Base-by-base conservation (phyloP, 2,329 filamentous ascomycete species). In the Ophiostoma himal-ulmi region DNA sequence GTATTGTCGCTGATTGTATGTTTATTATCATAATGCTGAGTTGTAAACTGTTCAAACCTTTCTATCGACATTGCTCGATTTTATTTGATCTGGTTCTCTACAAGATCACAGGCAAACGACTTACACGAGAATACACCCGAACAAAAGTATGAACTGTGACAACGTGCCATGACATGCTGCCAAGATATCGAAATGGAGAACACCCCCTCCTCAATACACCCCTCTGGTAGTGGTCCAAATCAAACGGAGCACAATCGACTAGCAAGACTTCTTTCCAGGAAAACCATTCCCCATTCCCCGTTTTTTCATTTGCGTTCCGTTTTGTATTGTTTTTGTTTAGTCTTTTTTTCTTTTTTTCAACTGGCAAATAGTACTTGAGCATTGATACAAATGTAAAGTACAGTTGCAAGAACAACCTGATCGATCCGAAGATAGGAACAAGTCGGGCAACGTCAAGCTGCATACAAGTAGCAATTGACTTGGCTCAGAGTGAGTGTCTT, bases 401-500 rank as follows among this genome's bases (percentile, higher is more conserved):
- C 30, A 30, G 30, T 30, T 30, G 1, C 30, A 30, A 30, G 30
- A 30, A 30, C 30, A 30, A 30, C 6, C 36, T 41, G 8, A 20
- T 62, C 5, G 54, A 62, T n/a, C 60, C 41, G 37, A 69, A 70
- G 71, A 72, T 72, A 72, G 70, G 71, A 66, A 71, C 71, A 72
- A 71, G 41, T 69, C 71, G 71, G 70, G 66, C 41, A 6, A 22
- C 13, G 1, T 7, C 36, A 54, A 36, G 41, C 37, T 22, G 36
- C 48, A 54, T 22, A 22, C 4, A 22, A 22, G 4, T 37, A 22
- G 22, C n/a, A 26, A 2, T 22, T 22, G 48, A 13, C 41, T 57
- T 69, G 34, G 34, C 54, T 41, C 62, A 66, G 20, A 60, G 22
- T 8, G 20, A 54, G n/a, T 22, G n/a, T 4, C 54, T 60, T 60